phyloP scores from a whole-genome alignment of 805 yeast genomes.

The Torulaspora franciscae region DNA sequence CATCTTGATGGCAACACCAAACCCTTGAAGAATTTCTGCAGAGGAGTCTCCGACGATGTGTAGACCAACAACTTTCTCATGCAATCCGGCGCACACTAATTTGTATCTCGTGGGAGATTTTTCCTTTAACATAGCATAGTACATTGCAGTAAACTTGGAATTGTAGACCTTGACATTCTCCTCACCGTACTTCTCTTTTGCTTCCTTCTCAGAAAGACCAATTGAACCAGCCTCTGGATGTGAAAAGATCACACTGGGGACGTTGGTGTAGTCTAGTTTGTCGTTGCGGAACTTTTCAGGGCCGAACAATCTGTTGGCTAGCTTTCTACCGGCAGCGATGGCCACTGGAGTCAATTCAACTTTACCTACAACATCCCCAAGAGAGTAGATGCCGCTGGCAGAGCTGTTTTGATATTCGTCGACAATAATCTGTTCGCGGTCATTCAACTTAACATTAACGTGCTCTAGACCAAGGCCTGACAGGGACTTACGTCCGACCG shows the following conservation, averaged over 20 bases:
- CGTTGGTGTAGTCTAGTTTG: slow-evolving; percentile 78
- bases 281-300: slow-evolving; percentile 61
- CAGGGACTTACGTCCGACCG: slow-evolving; percentile 83
- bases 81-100: slow-evolving; percentile 66
- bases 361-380: slow-evolving; percentile 93
- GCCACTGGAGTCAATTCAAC: slow-evolving; percentile 97
- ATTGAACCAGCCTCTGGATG: slow-evolving; percentile 97
- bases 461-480: slow-evolving; percentile 70
- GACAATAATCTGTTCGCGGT: slow-evolving; percentile 59
- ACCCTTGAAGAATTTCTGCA: slow-evolving; percentile 94
- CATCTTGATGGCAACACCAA: slow-evolving; percentile 97
- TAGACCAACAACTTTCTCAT: slow-evolving; percentile 92
- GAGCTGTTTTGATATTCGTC: slow-evolving; percentile 87
- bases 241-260: slow-evolving; percentile 95
- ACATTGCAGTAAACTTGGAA: slow-evolving; percentile 86
- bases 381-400: slow-evolving; percentile 65
- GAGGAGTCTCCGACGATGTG: slow-evolving; percentile 89
- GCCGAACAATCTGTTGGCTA: slow-evolving; percentile 89
- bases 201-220: slow-evolving; percentile 79
- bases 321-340: slow-evolving; percentile 94
- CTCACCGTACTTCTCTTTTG: slow-evolving; percentile 71
- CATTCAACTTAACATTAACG: slow-evolving; percentile 62
- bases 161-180: slow-evolving; percentile 76
- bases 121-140: slow-evolving; percentile 73
- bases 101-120: slow-evolving; percentile 88